phyloP scores from a whole-genome alignment of 352 stramenopile species.

The Salisapilia sapeloensis region DNA sequence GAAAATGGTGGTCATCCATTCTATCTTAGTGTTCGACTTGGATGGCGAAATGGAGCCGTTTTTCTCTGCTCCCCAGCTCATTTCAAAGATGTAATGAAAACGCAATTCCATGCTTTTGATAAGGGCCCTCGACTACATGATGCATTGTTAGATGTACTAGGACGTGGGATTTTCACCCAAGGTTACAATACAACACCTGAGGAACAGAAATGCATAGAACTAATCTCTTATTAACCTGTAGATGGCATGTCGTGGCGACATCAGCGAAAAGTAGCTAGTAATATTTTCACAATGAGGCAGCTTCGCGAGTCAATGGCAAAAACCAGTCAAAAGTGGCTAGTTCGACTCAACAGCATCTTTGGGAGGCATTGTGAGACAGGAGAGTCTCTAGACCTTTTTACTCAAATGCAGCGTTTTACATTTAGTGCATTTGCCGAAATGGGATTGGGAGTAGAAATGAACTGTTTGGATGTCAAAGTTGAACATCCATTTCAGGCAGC shows the following conservation, averaged over 20 bases:
- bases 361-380: slow-evolving; percentile 2
- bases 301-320: slow-evolving; percentile 19
- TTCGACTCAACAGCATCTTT: slow-evolving; percentile 1
- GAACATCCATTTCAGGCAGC: background rate
- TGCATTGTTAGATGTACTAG: slow-evolving; percentile 18
- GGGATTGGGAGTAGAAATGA: slow-evolving; percentile 15
- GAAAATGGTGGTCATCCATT: no score
- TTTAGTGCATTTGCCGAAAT: slow-evolving; percentile 27
- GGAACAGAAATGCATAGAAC: no score
- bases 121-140: slow-evolving; percentile 23
- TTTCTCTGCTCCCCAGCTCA: no score
- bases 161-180: slow-evolving; percentile 18
- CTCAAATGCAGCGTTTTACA: slow-evolving; percentile 14
- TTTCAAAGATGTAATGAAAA: slow-evolving; percentile 2
- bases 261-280: slow-evolving; percentile 16
- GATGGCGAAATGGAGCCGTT: no score
- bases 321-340: slow-evolving; percentile 4
- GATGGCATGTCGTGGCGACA: slow-evolving; percentile 19
- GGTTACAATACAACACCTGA: no score
- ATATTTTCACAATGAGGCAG: slow-evolving; percentile 18
- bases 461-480: slow-evolving; percentile 11
- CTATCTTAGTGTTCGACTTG: no score
- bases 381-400: slow-evolving; percentile 9
- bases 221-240: no score
- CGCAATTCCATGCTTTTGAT: slow-evolving; percentile 4